These are phyloP conservation scores for Achlya hypogyna DNA, from an alignment of 352 stramenopile genomes.

Conservation along the genomic window DNA sequence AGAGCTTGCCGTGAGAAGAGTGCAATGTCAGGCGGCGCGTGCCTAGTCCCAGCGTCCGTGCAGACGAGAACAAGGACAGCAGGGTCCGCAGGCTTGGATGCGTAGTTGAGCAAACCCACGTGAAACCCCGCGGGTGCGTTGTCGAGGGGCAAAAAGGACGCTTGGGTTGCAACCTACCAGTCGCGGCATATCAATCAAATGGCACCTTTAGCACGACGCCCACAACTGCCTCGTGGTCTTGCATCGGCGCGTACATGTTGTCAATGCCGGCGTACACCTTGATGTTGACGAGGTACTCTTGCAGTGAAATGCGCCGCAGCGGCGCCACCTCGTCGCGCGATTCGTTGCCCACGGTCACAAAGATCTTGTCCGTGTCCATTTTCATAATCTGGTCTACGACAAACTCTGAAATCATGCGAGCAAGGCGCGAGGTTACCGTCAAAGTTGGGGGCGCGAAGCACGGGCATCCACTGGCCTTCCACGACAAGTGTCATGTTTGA, in stretches of 20 bases:
- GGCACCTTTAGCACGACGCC: neutral
- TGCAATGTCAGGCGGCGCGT: neutral
- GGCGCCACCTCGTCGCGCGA: neutral
- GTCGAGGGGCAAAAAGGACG: conserved; percentile 10
- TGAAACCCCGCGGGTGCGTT: neutral
- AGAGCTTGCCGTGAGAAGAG: neutral
- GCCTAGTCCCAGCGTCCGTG: conserved; percentile 14
- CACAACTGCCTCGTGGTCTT: conserved; percentile 11
- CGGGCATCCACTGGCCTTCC: conserved; percentile 12
- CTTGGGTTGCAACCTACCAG: conserved; percentile 2
- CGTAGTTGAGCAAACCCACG: conserved; percentile 12
- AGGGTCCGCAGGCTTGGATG: neutral
- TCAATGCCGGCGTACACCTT: conserved; percentile 11
- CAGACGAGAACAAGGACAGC: conserved; percentile 11
- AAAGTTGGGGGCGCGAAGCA: conserved; percentile 13
- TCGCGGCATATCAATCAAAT: neutral
- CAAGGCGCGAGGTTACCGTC: neutral
- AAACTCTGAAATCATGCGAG: neutral
- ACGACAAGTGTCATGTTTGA: conserved; percentile 18
- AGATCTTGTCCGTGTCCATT: neutral
- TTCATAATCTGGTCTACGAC: conserved; percentile 17
- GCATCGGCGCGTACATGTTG: neutral
- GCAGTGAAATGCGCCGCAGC: neutral
- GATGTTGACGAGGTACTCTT: conserved; percentile 11
- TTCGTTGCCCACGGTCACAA: conserved; percentile 11